These are phyloP conservation scores for Solanum paucissectum DNA, from an alignment of 257 asterid genomes.

Conservation along the genomic window DNA sequence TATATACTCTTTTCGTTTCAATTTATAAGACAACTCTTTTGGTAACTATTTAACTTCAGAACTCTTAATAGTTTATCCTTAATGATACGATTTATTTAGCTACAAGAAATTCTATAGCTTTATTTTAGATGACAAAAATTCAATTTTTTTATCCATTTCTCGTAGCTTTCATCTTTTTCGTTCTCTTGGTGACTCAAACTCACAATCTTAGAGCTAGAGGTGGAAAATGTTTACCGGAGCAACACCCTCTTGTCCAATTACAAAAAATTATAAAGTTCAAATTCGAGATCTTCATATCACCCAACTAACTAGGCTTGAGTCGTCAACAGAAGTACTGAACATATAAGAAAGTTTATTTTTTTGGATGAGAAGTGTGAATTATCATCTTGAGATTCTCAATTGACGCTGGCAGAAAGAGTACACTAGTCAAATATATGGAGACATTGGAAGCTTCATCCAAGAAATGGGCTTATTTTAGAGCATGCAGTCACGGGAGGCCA, in stretches of 20 bases:
- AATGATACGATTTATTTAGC: neutral
- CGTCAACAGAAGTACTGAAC: neutral
- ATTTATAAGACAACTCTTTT: neutral
- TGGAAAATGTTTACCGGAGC: accelerated
- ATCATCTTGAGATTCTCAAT: neutral
- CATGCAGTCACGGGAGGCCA: neutral
- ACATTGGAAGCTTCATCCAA: neutral
- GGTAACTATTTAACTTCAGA: neutral
- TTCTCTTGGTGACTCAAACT: neutral
- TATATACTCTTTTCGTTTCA: neutral
- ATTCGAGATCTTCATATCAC: neutral
- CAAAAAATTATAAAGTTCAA: too few species aligned
- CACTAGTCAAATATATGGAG: neutral
- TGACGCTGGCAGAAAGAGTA: neutral
- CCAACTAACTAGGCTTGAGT: neutral
- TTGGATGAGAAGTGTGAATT: neutral
- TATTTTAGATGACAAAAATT: neutral
- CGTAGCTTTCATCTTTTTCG: neutral
- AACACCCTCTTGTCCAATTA: neutral
- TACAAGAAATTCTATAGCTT: neutral
- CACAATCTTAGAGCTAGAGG: too few species aligned
- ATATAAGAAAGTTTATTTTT: neutral
- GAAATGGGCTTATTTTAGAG: neutral
- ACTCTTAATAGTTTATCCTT: neutral
- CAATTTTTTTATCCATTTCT: too few species aligned